These are phyloP conservation scores for Phyllosticta citribraziliensis DNA, from an alignment of 2,329 filamentous ascomycete species.

Conservation along the genomic window DNA sequence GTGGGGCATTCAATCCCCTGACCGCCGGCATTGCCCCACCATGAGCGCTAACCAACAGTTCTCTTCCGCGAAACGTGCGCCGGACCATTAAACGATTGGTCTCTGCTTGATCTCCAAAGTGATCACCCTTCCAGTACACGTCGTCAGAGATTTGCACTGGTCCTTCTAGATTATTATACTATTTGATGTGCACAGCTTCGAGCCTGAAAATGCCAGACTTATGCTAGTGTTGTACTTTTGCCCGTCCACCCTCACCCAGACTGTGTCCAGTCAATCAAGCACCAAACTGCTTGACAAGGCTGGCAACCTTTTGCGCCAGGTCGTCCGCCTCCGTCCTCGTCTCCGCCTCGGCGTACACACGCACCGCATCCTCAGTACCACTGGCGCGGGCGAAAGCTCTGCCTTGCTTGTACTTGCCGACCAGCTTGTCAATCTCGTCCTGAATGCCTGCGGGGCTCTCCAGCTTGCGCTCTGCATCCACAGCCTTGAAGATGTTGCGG, in stretches of 20 bases:
- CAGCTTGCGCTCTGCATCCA: constrained; percentile 83
- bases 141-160: background rate
- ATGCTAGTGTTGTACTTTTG: background rate
- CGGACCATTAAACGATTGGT: background rate
- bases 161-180: background rate
- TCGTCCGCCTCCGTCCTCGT: constrained; percentile 85
- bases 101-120: too few species aligned
- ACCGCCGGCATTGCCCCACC: background rate
- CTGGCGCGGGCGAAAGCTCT: constrained; percentile 85
- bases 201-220: background rate
- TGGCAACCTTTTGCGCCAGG: constrained; percentile 71
- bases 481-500: constrained; percentile 82
- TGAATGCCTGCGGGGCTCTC: constrained; percentile 72
- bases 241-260: background rate
- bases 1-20: background rate
- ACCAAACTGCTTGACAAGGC: constrained; percentile 49
- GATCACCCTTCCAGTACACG: background rate
- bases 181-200: background rate
- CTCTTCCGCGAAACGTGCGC: background rate
- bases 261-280: background rate
- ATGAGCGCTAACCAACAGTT: background rate
- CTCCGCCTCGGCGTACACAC: constrained; percentile 91
- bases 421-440: constrained; percentile 73
- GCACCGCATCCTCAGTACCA: constrained; percentile 90
- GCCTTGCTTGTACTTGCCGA: constrained; percentile 83